Conservation (phyloP, 306 rosid species). For the Heteromeles arbutifolia region DNA sequence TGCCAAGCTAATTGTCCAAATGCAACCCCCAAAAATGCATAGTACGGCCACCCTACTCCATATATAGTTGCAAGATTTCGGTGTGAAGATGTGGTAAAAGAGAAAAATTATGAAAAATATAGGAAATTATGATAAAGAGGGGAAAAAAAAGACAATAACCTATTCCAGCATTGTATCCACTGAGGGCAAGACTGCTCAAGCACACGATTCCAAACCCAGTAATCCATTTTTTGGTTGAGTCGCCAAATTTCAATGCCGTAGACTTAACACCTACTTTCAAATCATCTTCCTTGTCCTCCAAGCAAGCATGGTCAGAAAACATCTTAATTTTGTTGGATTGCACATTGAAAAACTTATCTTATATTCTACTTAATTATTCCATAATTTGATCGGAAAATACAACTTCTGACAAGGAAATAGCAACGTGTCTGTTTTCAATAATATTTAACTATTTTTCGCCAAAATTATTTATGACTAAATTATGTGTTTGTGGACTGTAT, state of each 20-base stretch:
- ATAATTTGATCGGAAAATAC: neutral
- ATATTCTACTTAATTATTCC: neutral
- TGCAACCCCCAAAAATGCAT: slow-evolving; percentile 63
- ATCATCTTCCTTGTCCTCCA: slow-evolving; percentile 86
- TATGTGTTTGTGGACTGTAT: too few species aligned
- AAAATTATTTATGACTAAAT: too few species aligned
- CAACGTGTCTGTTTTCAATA: neutral
- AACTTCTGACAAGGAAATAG: neutral
- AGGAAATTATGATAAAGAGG: neutral
- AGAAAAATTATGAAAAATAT: neutral
- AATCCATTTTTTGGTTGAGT: slow-evolving; percentile 73
- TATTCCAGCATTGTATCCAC: slow-evolving; percentile 74
- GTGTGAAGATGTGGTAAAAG: neutral
- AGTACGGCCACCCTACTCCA: slow-evolving; percentile 81
- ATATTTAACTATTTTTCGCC: too few species aligned
- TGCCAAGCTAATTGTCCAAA: slow-evolving; percentile 90
- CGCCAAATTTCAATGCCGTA: slow-evolving; percentile 90
- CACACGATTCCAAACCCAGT: slow-evolving; percentile 71
- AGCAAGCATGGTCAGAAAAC: slow-evolving; percentile 23
- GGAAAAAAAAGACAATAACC: slow-evolving; percentile 24
- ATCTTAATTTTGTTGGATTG: neutral
- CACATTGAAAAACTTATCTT: neutral
- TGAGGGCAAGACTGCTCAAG: slow-evolving; percentile 60
- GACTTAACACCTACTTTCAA: slow-evolving; percentile 89
- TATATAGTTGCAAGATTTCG: neutral